Conservation (phyloP, 257 asterid genomes). For the Echium plantagineum region DNA sequence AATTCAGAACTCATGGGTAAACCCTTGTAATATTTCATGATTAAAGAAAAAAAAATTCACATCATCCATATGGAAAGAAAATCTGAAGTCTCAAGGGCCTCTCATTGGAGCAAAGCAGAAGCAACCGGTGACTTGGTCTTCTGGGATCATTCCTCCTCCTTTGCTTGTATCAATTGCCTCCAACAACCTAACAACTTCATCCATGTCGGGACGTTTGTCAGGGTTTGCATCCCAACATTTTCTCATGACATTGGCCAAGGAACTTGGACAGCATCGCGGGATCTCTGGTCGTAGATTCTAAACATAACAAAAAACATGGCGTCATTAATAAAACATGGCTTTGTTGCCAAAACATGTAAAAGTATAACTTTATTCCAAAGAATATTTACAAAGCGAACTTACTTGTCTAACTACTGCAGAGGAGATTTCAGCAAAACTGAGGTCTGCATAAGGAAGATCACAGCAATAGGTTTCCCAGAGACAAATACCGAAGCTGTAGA, state of each 20-base stretch:
- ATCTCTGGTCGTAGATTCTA: constrained; percentile 1
- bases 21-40: background rate
- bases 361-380: background rate
- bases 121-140: background rate
- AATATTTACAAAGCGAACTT: background rate
- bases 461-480: constrained; percentile 6
- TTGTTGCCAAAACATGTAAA: background rate
- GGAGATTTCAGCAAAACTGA: constrained; percentile 3
- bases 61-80: background rate
- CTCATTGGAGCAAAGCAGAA: constrained; percentile 3
- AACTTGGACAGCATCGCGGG: constrained; percentile 4
- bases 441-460: constrained; percentile 4
- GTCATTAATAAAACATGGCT: no score
- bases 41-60: background rate
- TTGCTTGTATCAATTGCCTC: constrained; percentile 1
- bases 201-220: constrained; percentile 1
- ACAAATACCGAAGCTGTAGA: constrained; percentile 5
- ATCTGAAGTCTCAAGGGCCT: constrained; percentile 10
- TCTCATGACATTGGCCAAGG: constrained; percentile 1
- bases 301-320: background rate
- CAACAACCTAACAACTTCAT: constrained; percentile 3
- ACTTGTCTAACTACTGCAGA: constrained; percentile 7
- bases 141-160: constrained; percentile 8
- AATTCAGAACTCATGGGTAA: background rate
- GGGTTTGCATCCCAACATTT: constrained; percentile 6